phyloP scores from a whole-genome alignment of 495 filamentous ascomycete species.

The Cetradonia linearis region DNA sequence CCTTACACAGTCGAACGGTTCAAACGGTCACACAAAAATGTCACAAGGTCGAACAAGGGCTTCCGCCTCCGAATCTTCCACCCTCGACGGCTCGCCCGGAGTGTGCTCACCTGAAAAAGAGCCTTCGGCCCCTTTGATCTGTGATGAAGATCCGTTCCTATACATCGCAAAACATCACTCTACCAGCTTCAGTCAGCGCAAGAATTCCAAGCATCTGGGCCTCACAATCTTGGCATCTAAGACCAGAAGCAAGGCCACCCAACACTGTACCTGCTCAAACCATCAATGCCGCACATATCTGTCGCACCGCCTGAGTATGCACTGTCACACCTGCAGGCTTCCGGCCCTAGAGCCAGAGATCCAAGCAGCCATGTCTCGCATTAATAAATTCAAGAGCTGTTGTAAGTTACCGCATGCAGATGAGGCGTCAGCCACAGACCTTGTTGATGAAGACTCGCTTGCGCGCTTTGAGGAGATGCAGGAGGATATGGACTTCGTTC shows the following conservation, averaged over 20 bases:
- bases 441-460: not conserved
- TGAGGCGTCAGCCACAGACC: too few relatives aligned
- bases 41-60: not conserved
- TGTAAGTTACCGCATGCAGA: not conserved
- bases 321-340: conserved; percentile 7
- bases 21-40: not conserved
- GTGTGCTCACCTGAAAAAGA: not conserved
- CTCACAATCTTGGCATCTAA: not conserved
- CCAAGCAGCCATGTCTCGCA: not conserved
- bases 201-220: not conserved
- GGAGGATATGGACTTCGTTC: not conserved
- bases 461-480: not conserved
- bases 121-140: too few relatives aligned
- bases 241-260: not conserved
- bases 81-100: not conserved
- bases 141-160: conserved; percentile 6
- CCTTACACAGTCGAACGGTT: not conserved
- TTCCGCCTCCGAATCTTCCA: not conserved
- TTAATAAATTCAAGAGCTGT: not conserved
- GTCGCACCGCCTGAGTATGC: not conserved
- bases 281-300: conserved; percentile 1
- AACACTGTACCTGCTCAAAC: not conserved
- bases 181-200: not conserved
- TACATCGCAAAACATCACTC: conserved; percentile 2
- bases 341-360: not conserved